These are phyloP conservation scores for Hyparrhenia diplandra DNA, from an alignment of 176 grass and related monocot species.

Conservation along the genomic window DNA sequence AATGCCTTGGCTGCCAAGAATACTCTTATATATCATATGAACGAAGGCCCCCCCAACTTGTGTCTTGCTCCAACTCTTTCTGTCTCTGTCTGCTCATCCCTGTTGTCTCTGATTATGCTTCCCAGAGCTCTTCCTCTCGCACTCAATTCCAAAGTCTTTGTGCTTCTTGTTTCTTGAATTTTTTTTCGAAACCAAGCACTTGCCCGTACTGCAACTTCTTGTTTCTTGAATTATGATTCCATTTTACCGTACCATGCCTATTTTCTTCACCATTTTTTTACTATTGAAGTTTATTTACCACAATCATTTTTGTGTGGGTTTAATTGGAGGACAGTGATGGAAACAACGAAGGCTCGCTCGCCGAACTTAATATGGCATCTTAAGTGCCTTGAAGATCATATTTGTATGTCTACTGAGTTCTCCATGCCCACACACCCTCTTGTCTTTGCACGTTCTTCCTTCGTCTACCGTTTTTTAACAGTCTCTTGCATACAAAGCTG, in stretches of 20 bases:
- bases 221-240: not conserved
- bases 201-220: too few relatives aligned
- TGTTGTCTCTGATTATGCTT: not conserved
- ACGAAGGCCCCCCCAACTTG: not conserved
- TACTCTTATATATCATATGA: not conserved
- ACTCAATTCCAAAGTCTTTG: not conserved
- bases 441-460: not conserved
- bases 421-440: not conserved
- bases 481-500: not conserved
- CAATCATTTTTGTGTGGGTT: not conserved
- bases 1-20: too few relatives aligned
- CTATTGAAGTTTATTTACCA: not conserved
- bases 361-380: constrained; percentile 41
- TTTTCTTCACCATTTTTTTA: not conserved
- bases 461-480: not conserved
- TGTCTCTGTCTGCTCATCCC: not conserved
- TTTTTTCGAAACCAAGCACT: too few relatives aligned
- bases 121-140: not conserved
- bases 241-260: not conserved
- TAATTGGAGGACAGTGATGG: constrained; percentile 38
- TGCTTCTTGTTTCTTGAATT: too few relatives aligned
- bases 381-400: constrained; percentile 40
- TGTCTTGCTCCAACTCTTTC: not conserved
- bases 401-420: constrained; percentile 32
- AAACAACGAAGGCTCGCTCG: constrained; percentile 49